Percentiles rank a stretch among this genome's conserved stretches.
phyloP scores from a whole-genome alignment of 2,329 filamentous ascomycete genomes.

The Scytalidium sp. region DNA sequence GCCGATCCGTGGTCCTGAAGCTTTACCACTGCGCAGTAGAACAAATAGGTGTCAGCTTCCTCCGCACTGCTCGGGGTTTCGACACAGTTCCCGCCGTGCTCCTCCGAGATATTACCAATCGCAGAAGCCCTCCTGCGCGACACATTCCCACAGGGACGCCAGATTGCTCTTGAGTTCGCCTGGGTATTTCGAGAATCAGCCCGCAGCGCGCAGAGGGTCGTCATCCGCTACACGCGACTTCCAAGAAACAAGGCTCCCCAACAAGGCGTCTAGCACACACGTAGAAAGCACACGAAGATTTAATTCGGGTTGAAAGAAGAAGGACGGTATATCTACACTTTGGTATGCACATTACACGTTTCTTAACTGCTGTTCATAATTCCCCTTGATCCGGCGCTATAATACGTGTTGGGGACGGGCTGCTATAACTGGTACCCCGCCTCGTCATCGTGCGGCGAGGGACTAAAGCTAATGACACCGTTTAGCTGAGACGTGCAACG shows the following conservation, averaged over 20 bases:
- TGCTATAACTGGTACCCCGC: background rate
- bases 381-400: background rate
- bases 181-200: no score
- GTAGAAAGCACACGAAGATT: no score
- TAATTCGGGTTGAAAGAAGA: no score
- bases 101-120: background rate
- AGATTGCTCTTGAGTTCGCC: no score
- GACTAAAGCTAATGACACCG: background rate
- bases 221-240: background rate
- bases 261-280: no score
- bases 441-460: background rate
- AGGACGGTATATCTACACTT: no score
- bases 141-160: no score
- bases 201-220: background rate
- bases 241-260: background rate
- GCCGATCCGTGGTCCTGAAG: background rate
- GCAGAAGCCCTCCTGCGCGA: no score
- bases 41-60: background rate
- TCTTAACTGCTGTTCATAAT: no score
- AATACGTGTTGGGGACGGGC: background rate
- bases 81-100: background rate
- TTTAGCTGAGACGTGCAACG: background rate
- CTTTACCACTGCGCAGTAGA: background rate
- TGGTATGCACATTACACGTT: no score
- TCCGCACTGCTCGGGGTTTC: background rate